These are phyloP conservation scores for Colletotrichum sp. DNA, from an alignment of 2,329 filamentous ascomycete genomes.

Conservation along the genomic window DNA sequence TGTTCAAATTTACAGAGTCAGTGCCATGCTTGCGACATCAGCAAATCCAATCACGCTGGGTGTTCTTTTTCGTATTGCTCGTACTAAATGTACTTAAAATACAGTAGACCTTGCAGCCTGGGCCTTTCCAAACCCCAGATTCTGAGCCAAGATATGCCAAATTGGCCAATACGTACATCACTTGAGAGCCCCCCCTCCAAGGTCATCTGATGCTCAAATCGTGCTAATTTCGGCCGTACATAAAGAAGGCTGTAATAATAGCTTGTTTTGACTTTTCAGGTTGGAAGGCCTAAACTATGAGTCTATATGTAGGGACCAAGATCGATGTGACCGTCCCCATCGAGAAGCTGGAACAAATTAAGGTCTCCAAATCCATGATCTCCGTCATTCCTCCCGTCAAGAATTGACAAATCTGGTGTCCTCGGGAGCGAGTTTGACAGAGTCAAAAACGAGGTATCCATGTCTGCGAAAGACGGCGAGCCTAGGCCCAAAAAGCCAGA, in stretches of 20 bases:
- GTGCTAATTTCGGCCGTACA: neutral
- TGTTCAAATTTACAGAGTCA: neutral
- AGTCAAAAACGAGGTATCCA: conserved; percentile 42
- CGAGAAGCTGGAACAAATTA: conserved; percentile 57
- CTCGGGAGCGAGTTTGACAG: conserved; percentile 40
- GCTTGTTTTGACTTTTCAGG: neutral
- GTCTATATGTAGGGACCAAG: conserved; percentile 42
- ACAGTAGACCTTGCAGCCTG: neutral
- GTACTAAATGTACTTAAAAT: neutral
- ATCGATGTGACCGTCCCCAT: conserved; percentile 58
- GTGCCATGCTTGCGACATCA: neutral
- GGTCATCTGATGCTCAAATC: neutral
- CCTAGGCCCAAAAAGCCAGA: conserved; percentile 26
- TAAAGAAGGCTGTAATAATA: neutral
- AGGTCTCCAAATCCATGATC: conserved; percentile 48
- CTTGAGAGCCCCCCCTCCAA: neutral
- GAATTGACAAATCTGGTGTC: conserved; percentile 46
- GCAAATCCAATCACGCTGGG: neutral
- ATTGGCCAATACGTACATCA: neutral
- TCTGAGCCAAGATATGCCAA: neutral
- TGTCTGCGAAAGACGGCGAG: conserved; percentile 37
- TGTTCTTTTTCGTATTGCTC: neutral
- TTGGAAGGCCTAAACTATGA: neutral
- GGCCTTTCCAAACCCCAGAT: neutral
- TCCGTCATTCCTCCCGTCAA: conserved; percentile 40